Evolutionary conservation across 2,329 filamentous ascomycete genomes (phyloP), one percentile per base, ranked within the genome.

Genomic region (Neurospora sp.): DNA sequence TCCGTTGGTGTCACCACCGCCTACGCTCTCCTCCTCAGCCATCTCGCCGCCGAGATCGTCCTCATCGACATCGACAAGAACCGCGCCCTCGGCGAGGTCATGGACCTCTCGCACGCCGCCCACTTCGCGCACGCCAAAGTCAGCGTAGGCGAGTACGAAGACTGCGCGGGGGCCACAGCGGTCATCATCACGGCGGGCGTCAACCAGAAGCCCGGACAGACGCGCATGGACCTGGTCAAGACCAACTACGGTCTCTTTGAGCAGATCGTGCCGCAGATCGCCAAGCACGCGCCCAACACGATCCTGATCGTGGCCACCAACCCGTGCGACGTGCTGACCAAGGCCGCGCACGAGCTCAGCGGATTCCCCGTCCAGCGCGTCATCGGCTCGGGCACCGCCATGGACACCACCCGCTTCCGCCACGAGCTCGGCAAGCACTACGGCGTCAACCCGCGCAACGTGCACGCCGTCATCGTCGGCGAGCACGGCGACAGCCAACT

Each of bases 401-500:
- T 78, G 71, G 76, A 78, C 72, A 77, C 76, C 7, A 77, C 77
- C 15, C 74, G 77, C 42, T 77, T 78, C 73, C 73, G 75, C 38
- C 75, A 74, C 69, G 74, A 77, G 73, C 71, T 78, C 67, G 72
- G 75, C 11, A 69, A 70, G 67, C 70, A 75, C 62, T 76, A 74
- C 68, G 73, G 74, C 23, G 74, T 78, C 28, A 75, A 75, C 69
- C 77, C 77, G 17, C 74, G 75, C 52, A 77, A 75, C 68, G 76
- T 78, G 68, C 76, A 78, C 72, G 77, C 77, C 68, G 73, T 77
- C 67, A 76, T 78, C 67, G 73, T 78, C 39, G 77, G 77, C 68
- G 77, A 78, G 75, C 77, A 78, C 67, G 77, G 77, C 52, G 77
- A 78, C 71, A 76, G 74, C 66, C 77, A 78, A 74, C 72, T 78